Evolutionary conservation across 1,139 yeast species (phyloP), one percentile per base, ranked within the genome.

Genomic region (Debaryomycetaceae sp.): DNA sequence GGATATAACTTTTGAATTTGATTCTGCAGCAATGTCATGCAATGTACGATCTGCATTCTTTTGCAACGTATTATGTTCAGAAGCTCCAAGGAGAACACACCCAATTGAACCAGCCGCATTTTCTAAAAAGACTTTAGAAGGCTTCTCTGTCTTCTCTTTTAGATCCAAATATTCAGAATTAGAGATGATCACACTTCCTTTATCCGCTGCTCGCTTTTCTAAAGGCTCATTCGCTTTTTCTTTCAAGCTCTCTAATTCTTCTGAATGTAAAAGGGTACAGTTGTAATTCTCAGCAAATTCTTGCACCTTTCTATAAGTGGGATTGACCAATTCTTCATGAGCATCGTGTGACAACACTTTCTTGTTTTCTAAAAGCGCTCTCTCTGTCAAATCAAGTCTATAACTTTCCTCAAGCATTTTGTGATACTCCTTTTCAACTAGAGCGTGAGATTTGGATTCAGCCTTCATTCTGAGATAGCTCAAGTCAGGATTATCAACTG

Each of bases 291-390:
- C 37, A 5, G 55, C 53, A 14, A 36, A 42, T 7, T 45, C 63
- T 42, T 59, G 61, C 24, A 72, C 54, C 39, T 66, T 69, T 34
- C 65, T 72, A 35, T 64, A 54, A 1, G 71, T 53, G 9, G 76
- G 76, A 5, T 66, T 49, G 8, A 64, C 50, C 20, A 62, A 57
- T 35, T 29, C 22, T 7, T 22, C 34, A 17, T 37, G 37, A 8
- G 31, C 37, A 8, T 14, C 17, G 5, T 20, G 9, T 24, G 37
- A 11, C 13, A 42, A 7, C 31, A 42, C 24, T 38, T 38, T 42
- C n/a, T 39, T 39, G 14, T 24, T 24, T 39, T 39, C 41, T 2
- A 9, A 9, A 23, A 6, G 17, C 1, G 64, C 64, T 8, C 48
- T 41, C 3, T 43, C 51, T 37, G 49, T 51, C 6, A 47, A 24